A percentile compares a stretch with the other conserved stretches of the same genome.
These are phyloP conservation scores for Lepidium didymum DNA, from an alignment of 345 rosid genomes.

Conservation along the genomic window DNA sequence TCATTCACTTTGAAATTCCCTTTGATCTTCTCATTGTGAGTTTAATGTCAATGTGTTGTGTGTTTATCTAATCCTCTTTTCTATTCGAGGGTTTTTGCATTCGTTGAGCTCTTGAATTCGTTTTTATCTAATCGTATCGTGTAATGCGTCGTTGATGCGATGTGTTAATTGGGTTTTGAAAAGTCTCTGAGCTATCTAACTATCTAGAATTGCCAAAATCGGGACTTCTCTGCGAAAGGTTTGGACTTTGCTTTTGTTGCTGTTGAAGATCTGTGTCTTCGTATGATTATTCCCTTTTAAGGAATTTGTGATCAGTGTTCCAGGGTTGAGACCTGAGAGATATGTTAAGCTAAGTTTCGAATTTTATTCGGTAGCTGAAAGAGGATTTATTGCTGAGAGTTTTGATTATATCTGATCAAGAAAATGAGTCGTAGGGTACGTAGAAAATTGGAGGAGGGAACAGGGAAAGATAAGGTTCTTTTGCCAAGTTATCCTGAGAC, in stretches of 20 bases:
- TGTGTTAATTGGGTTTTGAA: slow-evolving; percentile 5
- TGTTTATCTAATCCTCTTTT: neutral
- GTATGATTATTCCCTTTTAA: neutral
- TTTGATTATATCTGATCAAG: slow-evolving; percentile 3
- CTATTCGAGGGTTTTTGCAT: slow-evolving; percentile 22
- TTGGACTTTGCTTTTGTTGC: slow-evolving; percentile 3
- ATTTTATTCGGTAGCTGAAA: neutral
- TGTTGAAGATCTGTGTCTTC: slow-evolving; percentile 16
- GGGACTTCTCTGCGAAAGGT: neutral
- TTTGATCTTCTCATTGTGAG: slow-evolving; percentile 4
- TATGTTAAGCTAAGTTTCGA: neutral
- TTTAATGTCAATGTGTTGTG: slow-evolving; percentile 11
- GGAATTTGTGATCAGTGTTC: neutral
- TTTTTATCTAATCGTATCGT: neutral
- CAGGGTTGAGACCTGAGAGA: neutral
- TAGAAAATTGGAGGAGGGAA: slow-evolving; percentile 57
- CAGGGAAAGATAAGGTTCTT: slow-evolving; percentile 47
- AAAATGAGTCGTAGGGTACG: slow-evolving; percentile 75
- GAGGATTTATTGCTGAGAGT: neutral
- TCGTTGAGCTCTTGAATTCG: slow-evolving; percentile 9
- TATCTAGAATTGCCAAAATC: neutral
- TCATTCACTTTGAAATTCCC: slow-evolving; percentile 8
- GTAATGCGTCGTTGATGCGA: slow-evolving; percentile 17
- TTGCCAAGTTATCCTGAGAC: slow-evolving; percentile 46
- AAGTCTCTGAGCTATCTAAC: neutral